phyloP scores from a whole-genome alignment of 2,329 filamentous ascomycete species.

The Xylaria sp. region DNA sequence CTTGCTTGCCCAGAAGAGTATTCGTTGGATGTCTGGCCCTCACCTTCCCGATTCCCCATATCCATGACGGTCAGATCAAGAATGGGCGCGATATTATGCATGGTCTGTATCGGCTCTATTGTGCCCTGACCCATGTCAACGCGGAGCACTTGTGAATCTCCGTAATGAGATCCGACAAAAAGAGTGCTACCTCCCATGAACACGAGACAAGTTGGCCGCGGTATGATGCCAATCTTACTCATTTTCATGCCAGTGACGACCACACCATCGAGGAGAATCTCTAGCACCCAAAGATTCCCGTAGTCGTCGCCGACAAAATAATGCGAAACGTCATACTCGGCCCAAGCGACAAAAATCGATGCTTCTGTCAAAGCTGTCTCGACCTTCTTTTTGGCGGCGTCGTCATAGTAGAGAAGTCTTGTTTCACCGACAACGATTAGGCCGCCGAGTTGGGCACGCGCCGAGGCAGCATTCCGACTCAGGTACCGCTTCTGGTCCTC shows the following conservation, averaged over 20 bases:
- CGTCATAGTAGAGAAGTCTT: conserved; percentile 83
- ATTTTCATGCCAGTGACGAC: conserved; percentile 77
- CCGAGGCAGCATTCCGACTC: conserved; percentile 58
- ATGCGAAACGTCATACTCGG: conserved; percentile 76
- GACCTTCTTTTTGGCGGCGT: conserved; percentile 70
- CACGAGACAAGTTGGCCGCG: conserved; percentile 77
- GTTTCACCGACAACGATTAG: conserved; percentile 80
- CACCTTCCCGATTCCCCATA: conserved; percentile 82
- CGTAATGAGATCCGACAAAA: conserved; percentile 91
- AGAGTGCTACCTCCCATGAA: conserved; percentile 76
- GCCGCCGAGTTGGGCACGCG: conserved; percentile 68
- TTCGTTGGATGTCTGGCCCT: conserved; percentile 76
- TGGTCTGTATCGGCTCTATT: conserved; percentile 72
- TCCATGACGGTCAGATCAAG: conserved; percentile 97
- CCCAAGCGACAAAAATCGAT: conserved; percentile 91
- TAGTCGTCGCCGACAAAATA: conserved; percentile 95
- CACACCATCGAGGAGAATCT: conserved; percentile 69
- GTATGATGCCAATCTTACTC: conserved; percentile 67
- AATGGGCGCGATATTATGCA: conserved; percentile 87
- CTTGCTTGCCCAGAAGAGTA: conserved; percentile 95
- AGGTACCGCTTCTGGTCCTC: conserved; percentile 65
- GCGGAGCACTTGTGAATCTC: conserved; percentile 81
- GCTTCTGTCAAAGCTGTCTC: conserved; percentile 71
- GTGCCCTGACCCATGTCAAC: conserved; percentile 42
- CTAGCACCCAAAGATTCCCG: conserved; percentile 82